phyloP scores from a whole-genome alignment of 148 eudicot species.

The Fagopyrum tataricum region DNA sequence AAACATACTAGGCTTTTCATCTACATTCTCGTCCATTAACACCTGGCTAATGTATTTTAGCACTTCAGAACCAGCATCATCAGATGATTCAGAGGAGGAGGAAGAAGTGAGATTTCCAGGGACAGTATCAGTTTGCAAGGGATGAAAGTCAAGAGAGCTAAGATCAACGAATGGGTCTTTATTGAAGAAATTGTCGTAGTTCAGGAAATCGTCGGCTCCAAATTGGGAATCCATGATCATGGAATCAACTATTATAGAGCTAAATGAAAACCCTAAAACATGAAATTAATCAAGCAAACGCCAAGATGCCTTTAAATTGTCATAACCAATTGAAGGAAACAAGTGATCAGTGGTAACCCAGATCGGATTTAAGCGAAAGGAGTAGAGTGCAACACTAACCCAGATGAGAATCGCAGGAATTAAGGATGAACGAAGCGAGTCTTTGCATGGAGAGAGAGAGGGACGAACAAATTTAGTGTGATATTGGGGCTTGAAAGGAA shows the following conservation, averaged over 20 bases:
- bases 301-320: background rate
- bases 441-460: background rate
- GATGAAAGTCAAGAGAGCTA: conserved; percentile 30
- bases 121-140: conserved; percentile 12
- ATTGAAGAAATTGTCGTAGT: conserved; percentile 30
- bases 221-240: conserved; percentile 32
- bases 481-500: background rate
- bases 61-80: conserved; percentile 6
- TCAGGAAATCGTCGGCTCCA: conserved; percentile 30
- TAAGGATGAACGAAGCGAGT: background rate
- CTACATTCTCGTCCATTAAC: conserved; percentile 12
- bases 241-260: background rate
- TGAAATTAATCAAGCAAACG: background rate
- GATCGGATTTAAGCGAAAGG: background rate
- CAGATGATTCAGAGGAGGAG: background rate
- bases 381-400: background rate
- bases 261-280: background rate
- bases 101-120: conserved; percentile 11
- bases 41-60: conserved; percentile 15
- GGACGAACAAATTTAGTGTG: background rate
- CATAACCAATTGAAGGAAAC: background rate
- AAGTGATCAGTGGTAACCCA: background rate
- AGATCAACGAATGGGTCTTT: conserved; percentile 41
- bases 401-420: background rate
- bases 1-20: conserved; percentile 11